phyloP scores from a whole-genome alignment of 1,139 yeast genomes.

The Wickerhamomyces sp. region DNA sequence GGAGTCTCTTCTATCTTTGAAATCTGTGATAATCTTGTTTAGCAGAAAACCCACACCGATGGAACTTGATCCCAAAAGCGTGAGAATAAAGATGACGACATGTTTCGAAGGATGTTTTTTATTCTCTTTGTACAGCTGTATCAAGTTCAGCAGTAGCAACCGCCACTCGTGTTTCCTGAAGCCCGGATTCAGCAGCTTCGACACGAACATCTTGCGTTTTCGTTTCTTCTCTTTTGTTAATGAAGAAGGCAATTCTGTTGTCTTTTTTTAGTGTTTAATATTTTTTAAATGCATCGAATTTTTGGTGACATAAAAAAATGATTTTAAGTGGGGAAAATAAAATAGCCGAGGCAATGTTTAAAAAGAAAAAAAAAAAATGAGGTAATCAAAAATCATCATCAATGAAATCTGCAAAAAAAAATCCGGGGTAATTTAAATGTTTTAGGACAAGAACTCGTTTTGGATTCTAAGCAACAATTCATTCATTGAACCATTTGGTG shows the following conservation, averaged over 20 bases:
- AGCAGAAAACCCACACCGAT: constrained; percentile 17
- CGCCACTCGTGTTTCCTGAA: constrained; percentile 18
- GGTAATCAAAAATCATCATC: no score
- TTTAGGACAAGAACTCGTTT: constrained; percentile 18
- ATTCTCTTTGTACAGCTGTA: constrained; percentile 24
- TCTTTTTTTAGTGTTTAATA: no score
- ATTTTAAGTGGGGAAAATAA: not conserved
- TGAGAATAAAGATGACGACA: constrained; percentile 22
- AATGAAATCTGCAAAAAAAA: not conserved
- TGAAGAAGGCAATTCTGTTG: not conserved
- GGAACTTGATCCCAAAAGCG: constrained; percentile 19
- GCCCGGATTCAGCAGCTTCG: constrained; percentile 13
- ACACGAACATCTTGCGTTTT: constrained; percentile 9
- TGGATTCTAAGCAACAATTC: constrained; percentile 20
- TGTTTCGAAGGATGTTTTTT: constrained; percentile 22
- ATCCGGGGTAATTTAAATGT: not conserved
- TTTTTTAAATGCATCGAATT: not conserved
- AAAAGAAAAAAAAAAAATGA: no score
- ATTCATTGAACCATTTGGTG: constrained; percentile 4
- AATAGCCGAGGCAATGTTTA: not conserved
- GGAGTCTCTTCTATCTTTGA: constrained; percentile 23
- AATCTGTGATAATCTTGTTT: constrained; percentile 23
- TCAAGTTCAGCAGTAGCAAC: constrained; percentile 15
- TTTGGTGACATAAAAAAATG: not conserved
- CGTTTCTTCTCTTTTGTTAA: not conserved